Conservation (phyloP, 352 stramenopile genomes). For the Phytopythium kandeliae region DNA sequence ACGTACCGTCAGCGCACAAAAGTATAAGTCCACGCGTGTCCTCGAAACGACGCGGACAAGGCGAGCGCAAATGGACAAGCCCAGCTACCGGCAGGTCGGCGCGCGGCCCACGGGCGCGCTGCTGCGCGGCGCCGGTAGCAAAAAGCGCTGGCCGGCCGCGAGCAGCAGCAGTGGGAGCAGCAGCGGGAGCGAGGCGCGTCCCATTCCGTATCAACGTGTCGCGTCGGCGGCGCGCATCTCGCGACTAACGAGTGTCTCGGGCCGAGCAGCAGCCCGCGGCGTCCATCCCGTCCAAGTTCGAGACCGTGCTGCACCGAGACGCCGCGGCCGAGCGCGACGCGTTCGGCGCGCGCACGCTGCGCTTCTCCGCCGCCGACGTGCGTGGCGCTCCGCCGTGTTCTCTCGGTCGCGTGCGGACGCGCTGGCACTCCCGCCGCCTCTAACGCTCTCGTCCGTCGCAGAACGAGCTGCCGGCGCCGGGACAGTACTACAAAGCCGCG, state of each 20-base stretch:
- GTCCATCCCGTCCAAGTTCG: conserved; percentile 79
- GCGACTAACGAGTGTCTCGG: neutral
- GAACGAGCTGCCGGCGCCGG: conserved; percentile 68
- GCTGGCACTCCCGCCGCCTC: no score
- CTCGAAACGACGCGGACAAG: no score
- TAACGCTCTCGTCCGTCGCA: conserved; percentile 7
- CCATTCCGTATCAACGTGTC: no score
- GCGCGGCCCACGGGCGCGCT: conserved; percentile 34
- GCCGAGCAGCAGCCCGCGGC: conserved; percentile 32
- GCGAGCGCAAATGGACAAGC: conserved; percentile 13
- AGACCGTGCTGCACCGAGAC: conserved; percentile 62
- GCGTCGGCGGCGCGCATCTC: no score
- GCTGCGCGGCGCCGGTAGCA: conserved; percentile 13
- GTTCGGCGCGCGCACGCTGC: conserved; percentile 60
- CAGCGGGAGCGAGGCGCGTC: conserved; percentile 6
- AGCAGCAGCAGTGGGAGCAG: conserved; percentile 20
- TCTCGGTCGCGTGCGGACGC: no score
- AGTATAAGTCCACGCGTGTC: no score
- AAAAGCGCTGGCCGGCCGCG: neutral
- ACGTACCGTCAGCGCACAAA: no score
- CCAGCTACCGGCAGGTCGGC: conserved; percentile 65
- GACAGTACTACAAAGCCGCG: conserved; percentile 60
- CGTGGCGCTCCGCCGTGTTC: no score
- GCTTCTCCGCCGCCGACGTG: conserved; percentile 58
- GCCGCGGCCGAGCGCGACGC: conserved; percentile 51